Conservation (phyloP, 1,139 yeast genomes). For the Geotrichum klebahnii region DNA sequence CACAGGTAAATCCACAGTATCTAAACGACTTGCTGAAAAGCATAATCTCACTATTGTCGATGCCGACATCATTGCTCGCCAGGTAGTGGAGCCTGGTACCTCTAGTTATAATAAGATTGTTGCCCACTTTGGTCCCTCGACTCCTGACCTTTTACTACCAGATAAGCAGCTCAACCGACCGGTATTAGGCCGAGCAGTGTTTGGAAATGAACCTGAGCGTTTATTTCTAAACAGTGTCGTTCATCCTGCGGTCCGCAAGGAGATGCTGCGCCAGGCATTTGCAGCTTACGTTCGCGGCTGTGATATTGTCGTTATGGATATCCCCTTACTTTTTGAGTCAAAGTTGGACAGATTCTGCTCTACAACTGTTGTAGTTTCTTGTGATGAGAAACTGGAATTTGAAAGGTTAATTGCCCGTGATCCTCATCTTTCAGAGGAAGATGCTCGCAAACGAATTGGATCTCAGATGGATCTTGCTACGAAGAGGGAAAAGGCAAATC, state of each 20-base stretch:
- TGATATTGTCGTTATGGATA: conserved; percentile 70
- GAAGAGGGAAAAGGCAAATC: conserved; percentile 59
- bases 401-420: conserved; percentile 63
- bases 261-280: conserved; percentile 57
- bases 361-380: conserved; percentile 60
- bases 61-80: conserved; percentile 84
- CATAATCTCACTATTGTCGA: conserved; percentile 64
- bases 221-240: conserved; percentile 64
- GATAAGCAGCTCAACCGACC: conserved; percentile 54
- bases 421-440: conserved; percentile 59
- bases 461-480: conserved; percentile 69
- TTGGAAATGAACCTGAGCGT: conserved; percentile 56
- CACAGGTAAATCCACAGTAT: conserved; percentile 90
- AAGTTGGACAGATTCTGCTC: conserved; percentile 72
- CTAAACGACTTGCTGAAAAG: conserved; percentile 51
- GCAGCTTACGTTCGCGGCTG: conserved; percentile 52
- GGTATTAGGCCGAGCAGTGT: conserved; percentile 73
- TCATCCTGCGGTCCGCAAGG: conserved; percentile 82
- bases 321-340: conserved; percentile 84
- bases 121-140: conserved; percentile 50
- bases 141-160: conserved; percentile 52
- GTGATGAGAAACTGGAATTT: conserved; percentile 56
- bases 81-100: conserved; percentile 78
- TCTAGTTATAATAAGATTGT: conserved; percentile 66
- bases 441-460: conserved; percentile 65